Conservation (phyloP, 2,329 filamentous ascomycete genomes). For the Stachybotrys echinatus region DNA sequence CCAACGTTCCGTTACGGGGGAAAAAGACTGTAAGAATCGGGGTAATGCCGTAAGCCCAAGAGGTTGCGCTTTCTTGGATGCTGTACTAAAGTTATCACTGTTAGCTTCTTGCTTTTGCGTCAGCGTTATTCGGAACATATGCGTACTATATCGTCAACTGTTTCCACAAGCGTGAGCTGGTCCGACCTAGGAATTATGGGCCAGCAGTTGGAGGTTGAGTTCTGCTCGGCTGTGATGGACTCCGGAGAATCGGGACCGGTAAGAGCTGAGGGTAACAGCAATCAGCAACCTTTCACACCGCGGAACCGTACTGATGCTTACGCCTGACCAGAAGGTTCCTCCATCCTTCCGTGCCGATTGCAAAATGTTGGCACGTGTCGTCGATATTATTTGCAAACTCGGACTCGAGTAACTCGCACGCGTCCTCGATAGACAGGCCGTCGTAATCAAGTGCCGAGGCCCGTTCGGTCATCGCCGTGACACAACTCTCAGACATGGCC, state of each 20-base stretch:
- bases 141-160: conserved; percentile 1
- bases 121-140: too few relatives aligned
- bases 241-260: not conserved
- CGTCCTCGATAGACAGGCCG: not conserved
- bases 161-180: conserved; percentile 4
- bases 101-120: too few relatives aligned
- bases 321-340: conserved; percentile 1
- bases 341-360: conserved; percentile 2
- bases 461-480: not conserved
- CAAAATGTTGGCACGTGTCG: conserved; percentile 3
- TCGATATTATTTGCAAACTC: conserved; percentile 5
- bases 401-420: conserved; percentile 3
- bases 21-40: conserved; percentile 9
- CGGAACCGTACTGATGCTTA: not conserved
- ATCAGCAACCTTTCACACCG: not conserved
- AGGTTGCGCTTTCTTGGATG: too few relatives aligned
- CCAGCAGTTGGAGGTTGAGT: conserved; percentile 9
- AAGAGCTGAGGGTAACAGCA: not conserved
- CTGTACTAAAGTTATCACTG: too few relatives aligned
- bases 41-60: not conserved
- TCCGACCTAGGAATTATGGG: conserved; percentile 6
- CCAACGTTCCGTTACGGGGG: conserved; percentile 2
- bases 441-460: not conserved
- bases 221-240: conserved; percentile 5
- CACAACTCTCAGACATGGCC: not conserved